These are phyloP conservation scores for Ophiostoma triangulosporum DNA, from an alignment of 2,329 filamentous ascomycete species.

Conservation along the genomic window DNA sequence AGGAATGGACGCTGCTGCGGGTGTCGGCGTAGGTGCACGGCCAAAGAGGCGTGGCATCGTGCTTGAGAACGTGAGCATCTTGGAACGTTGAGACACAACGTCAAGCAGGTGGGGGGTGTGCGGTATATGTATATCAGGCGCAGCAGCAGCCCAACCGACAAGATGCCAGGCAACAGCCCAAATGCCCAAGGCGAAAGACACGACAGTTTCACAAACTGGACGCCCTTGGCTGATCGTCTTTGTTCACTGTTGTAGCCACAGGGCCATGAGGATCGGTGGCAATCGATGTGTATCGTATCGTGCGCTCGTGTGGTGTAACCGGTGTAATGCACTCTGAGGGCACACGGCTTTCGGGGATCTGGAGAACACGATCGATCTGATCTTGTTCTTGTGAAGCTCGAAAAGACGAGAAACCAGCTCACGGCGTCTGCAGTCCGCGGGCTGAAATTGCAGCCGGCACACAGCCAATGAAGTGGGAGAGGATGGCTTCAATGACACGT, in stretches of 20 bases:
- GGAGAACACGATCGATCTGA: no score
- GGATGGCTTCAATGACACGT: neutral
- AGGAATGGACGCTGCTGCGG: neutral
- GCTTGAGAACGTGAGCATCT: conserved; percentile 2
- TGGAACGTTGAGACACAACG: neutral
- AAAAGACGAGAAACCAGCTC: no score
- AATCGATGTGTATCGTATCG: neutral
- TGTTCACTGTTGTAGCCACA: neutral
- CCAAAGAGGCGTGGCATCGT: conserved; percentile 11
- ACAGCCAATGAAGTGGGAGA: neutral
- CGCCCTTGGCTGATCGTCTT: neutral
- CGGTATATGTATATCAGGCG: neutral
- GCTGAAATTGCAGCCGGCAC: no score
- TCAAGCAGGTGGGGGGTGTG: no score
- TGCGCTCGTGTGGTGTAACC: no score
- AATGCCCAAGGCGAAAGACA: no score
- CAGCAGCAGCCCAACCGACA: neutral
- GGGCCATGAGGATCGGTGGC: neutral
- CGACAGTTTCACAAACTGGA: neutral
- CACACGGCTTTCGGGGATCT: no score
- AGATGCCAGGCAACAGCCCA: neutral
- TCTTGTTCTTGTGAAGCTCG: no score
- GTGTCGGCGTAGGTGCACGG: conserved; percentile 5
- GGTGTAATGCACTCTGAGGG: neutral
- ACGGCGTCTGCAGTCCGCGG: no score